phyloP scores from a whole-genome alignment of 2,329 filamentous ascomycete species.

The Dothistroma septosporum region DNA sequence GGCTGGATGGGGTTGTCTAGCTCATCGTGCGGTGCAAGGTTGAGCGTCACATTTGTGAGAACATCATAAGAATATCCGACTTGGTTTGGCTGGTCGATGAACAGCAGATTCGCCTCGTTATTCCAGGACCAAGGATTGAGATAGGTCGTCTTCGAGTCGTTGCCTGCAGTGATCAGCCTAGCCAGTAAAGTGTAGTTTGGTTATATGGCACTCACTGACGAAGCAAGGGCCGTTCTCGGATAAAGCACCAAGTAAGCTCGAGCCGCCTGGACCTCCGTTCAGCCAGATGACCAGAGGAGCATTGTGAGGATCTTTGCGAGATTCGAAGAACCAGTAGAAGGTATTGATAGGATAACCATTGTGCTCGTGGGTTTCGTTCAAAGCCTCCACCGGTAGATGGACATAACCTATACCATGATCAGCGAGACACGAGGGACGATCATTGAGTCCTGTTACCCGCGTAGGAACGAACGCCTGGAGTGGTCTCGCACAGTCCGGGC shows the following conservation, averaged over 20 bases:
- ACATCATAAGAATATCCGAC: conserved; percentile 34
- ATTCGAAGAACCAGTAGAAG: conserved; percentile 64
- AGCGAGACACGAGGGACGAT: background rate
- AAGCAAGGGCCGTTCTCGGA: conserved; percentile 42
- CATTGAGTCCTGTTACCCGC: conserved; percentile 10
- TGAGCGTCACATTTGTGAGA: conserved; percentile 33
- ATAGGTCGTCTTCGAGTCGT: conserved; percentile 28
- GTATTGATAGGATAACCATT: conserved; percentile 43
- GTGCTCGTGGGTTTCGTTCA: conserved; percentile 35
- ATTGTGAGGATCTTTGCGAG: conserved; percentile 52
- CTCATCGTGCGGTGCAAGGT: conserved; percentile 11
- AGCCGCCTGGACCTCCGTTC: conserved; percentile 56
- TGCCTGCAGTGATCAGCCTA: conserved; percentile 5
- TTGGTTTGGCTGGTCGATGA: conserved; percentile 34
- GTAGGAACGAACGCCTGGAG: conserved; percentile 50
- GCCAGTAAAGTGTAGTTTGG: background rate
- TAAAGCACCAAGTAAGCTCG: conserved; percentile 49
- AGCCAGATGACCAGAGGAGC: conserved; percentile 59
- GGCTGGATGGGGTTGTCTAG: conserved; percentile 12
- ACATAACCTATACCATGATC: conserved; percentile 36
- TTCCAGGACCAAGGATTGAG: conserved; percentile 59
- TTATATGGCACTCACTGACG: conserved; percentile 27
- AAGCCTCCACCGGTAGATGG: conserved; percentile 30
- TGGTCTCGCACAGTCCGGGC: conserved; percentile 52
- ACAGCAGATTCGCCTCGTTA: conserved; percentile 57